A percentile compares a stretch with the other conserved stretches of the same genome.
Evolutionary conservation across 202 grass and related monocot genomes (phyloP).

Genomic region (Setaria viridis): DNA sequence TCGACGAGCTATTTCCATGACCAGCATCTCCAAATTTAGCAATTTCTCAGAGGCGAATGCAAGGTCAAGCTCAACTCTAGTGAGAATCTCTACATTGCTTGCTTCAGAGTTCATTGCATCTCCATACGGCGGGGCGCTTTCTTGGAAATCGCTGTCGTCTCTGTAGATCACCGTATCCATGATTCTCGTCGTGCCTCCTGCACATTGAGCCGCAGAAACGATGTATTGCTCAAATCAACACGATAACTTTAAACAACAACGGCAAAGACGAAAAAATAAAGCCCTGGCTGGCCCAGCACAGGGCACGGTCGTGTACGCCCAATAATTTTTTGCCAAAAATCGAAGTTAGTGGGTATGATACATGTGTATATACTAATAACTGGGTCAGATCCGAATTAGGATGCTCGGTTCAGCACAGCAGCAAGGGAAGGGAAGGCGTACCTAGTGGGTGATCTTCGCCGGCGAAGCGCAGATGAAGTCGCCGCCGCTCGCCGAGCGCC

Average conservation of each 20-base stretch:
- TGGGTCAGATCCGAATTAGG: neutral
- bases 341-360: neutral
- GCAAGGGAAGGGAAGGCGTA: too few species aligned
- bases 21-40: constrained; percentile 82
- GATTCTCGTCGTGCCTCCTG: constrained; percentile 22
- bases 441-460: too few species aligned
- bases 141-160: constrained; percentile 38
- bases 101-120: constrained; percentile 34
- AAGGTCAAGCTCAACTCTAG: constrained; percentile 69
- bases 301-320: neutral
- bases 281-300: neutral
- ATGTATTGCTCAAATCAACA: neutral
- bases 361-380: neutral
- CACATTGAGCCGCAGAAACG: neutral
- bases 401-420: neutral
- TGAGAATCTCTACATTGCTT: constrained; percentile 59
- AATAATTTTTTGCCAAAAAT: neutral
- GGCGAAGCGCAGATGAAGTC: too few species aligned
- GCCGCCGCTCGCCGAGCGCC: too few species aligned
- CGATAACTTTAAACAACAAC: neutral
- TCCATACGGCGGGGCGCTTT: constrained; percentile 7
- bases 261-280: neutral
- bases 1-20: constrained; percentile 75
- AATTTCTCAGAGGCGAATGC: constrained; percentile 84
- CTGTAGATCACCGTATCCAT: constrained; percentile 46